These are phyloP conservation scores for Penicillium verrucosum DNA, from an alignment of 2,329 filamentous ascomycete genomes.

Conservation along the genomic window DNA sequence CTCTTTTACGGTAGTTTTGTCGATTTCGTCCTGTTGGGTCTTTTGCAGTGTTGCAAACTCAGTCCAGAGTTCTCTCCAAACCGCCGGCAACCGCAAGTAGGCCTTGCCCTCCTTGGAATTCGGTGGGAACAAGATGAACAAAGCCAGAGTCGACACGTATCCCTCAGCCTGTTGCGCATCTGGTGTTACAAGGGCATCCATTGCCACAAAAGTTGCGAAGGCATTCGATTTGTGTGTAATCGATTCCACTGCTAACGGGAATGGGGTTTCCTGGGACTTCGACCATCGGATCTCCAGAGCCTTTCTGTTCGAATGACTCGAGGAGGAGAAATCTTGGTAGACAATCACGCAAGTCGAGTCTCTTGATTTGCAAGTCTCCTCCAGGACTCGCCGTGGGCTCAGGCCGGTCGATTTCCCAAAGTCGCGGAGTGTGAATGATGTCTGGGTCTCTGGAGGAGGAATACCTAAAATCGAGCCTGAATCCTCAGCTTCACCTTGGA, in stretches of 20 bases:
- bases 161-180: slow-evolving; percentile 79
- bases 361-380: slow-evolving; percentile 84
- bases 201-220: slow-evolving; percentile 61
- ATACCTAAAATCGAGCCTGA: slow-evolving; percentile 39
- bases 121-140: slow-evolving; percentile 78
- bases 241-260: slow-evolving; percentile 41
- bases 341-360: slow-evolving; percentile 57
- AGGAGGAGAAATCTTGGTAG: slow-evolving; percentile 68
- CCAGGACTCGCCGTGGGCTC: slow-evolving; percentile 70
- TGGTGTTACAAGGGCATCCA: slow-evolving; percentile 70
- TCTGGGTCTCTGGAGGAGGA: slow-evolving; percentile 32
- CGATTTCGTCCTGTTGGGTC: slow-evolving; percentile 64
- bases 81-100: slow-evolving; percentile 69
- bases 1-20: slow-evolving; percentile 65
- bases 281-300: slow-evolving; percentile 74
- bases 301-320: slow-evolving; percentile 72
- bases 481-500: slow-evolving; percentile 46
- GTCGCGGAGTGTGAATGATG: slow-evolving; percentile 62
- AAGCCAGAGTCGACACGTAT: slow-evolving; percentile 73
- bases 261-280: slow-evolving; percentile 61
- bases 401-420: slow-evolving; percentile 82
- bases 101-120: slow-evolving; percentile 83
- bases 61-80: slow-evolving; percentile 81
- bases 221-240: slow-evolving; percentile 47
- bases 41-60: slow-evolving; percentile 73